Conservation (phyloP, 495 filamentous ascomycete genomes). For the Gamarada debralockiae region DNA sequence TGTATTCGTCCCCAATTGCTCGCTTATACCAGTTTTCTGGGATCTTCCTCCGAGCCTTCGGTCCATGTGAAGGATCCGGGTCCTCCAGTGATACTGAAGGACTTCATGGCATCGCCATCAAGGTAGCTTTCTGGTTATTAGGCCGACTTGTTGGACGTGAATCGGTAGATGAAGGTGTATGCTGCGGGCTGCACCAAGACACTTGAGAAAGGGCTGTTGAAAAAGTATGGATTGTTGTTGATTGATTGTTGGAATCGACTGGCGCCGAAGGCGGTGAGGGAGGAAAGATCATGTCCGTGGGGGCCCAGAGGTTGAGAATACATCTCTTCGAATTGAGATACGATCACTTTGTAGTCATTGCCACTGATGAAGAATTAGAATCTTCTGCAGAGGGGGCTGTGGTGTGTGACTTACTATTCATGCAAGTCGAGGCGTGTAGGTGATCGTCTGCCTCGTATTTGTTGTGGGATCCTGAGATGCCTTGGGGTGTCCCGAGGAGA, state of each 20-base stretch:
- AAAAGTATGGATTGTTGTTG: conserved; percentile 49
- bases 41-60: conserved; percentile 47
- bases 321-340: conserved; percentile 38
- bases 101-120: conserved; percentile 39
- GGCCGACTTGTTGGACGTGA: conserved; percentile 44
- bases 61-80: conserved; percentile 34
- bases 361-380: conserved; percentile 19
- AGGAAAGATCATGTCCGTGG: conserved; percentile 28
- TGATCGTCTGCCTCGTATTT: conserved; percentile 47
- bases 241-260: conserved; percentile 43
- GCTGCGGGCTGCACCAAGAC: conserved; percentile 41
- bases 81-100: conserved; percentile 42
- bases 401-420: conserved; percentile 14
- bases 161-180: conserved; percentile 36
- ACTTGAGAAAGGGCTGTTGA: conserved; percentile 46
- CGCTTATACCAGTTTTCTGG: conserved; percentile 35
- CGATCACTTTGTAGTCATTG: conserved; percentile 37
- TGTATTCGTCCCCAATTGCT: conserved; percentile 21
- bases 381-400: background rate
- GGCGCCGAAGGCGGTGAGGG: conserved; percentile 32
- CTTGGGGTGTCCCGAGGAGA: background rate
- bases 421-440: conserved; percentile 51
- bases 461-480: conserved; percentile 17
- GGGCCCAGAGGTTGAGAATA: conserved; percentile 26
- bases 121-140: conserved; percentile 41